Percentiles rank a stretch among this genome's conserved stretches.
Evolutionary conservation across 441 rosid species (phyloP).

Genomic region (Raphanus hybrid): DNA sequence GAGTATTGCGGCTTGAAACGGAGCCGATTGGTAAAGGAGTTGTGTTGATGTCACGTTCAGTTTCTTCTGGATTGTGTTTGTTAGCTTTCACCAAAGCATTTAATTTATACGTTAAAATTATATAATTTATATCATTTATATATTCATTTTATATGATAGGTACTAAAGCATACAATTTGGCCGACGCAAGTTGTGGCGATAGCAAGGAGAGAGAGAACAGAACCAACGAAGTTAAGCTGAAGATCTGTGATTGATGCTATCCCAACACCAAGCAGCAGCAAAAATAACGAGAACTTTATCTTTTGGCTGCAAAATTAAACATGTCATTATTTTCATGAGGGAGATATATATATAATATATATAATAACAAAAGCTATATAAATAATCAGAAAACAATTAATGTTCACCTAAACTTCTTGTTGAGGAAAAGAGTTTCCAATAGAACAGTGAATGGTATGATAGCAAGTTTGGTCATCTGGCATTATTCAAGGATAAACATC

Average conservation of each 20-base stretch:
- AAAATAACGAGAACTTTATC: slow-evolving; percentile 70
- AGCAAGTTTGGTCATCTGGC: slow-evolving; percentile 97
- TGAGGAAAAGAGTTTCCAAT: slow-evolving; percentile 86
- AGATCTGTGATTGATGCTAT: slow-evolving; percentile 96
- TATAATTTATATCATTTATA: no score
- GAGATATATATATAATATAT: no score
- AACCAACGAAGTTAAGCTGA: slow-evolving; percentile 85
- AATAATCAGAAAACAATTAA: not conserved
- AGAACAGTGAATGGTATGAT: slow-evolving; percentile 95
- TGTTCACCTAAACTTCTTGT: slow-evolving; percentile 81
- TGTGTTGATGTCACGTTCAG: slow-evolving; percentile 94
- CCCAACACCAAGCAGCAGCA: slow-evolving; percentile 86
- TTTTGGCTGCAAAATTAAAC: slow-evolving; percentile 91
- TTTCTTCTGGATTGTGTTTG: slow-evolving; percentile 94
- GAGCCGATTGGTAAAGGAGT: slow-evolving; percentile 92
- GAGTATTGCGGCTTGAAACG: slow-evolving; percentile 92
- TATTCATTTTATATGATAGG: not conserved
- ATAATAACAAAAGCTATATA: no score
- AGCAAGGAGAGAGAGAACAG: slow-evolving; percentile 84
- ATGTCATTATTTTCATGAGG: no score
- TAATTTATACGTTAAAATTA: not conserved
- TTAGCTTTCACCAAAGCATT: slow-evolving; percentile 58
- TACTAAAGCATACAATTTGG: slow-evolving; percentile 72
- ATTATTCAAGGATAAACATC: slow-evolving; percentile 25
- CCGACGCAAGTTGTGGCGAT: slow-evolving; percentile 91